Conservation (phyloP, 805 yeast species). For the Kregervanrija delftensis region DNA sequence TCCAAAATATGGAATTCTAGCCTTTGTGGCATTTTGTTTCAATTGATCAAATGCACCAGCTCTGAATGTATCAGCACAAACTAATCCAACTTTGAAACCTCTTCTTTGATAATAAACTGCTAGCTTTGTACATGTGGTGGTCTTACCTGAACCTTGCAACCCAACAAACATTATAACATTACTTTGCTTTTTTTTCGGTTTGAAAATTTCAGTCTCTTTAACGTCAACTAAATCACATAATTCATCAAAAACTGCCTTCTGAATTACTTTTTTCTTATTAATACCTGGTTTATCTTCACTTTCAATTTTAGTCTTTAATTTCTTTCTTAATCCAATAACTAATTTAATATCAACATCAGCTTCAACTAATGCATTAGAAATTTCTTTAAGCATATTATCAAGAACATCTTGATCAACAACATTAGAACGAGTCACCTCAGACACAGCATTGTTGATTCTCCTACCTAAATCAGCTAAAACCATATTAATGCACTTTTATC, state of each 20-base stretch:
- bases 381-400: slow-evolving; percentile 73
- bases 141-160: slow-evolving; percentile 97
- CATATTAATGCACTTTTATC: slow-evolving; percentile 35
- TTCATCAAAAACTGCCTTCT: slow-evolving; percentile 92
- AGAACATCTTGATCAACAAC: slow-evolving; percentile 54
- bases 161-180: slow-evolving; percentile 97
- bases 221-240: slow-evolving; percentile 80
- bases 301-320: slow-evolving; percentile 54
- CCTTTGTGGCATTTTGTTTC: slow-evolving; percentile 94
- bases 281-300: slow-evolving; percentile 45
- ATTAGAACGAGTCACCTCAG: slow-evolving; percentile 50
- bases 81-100: slow-evolving; percentile 92
- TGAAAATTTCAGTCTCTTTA: slow-evolving; percentile 38
- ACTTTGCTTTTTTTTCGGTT: slow-evolving; percentile 76
- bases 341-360: slow-evolving; percentile 89
- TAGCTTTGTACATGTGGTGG: slow-evolving; percentile 93
- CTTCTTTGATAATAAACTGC: slow-evolving; percentile 92
- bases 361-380: slow-evolving; percentile 84
- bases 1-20: slow-evolving; percentile 91
- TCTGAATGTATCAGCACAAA: slow-evolving; percentile 98
- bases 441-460: slow-evolving; percentile 68
- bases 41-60: slow-evolving; percentile 99
- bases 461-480: slow-evolving; percentile 76
- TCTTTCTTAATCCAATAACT: slow-evolving; percentile 70
- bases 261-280: slow-evolving; percentile 74